These are phyloP conservation scores for Castanopsis chinensis DNA, from an alignment of 306 rosid species.

Conservation along the genomic window DNA sequence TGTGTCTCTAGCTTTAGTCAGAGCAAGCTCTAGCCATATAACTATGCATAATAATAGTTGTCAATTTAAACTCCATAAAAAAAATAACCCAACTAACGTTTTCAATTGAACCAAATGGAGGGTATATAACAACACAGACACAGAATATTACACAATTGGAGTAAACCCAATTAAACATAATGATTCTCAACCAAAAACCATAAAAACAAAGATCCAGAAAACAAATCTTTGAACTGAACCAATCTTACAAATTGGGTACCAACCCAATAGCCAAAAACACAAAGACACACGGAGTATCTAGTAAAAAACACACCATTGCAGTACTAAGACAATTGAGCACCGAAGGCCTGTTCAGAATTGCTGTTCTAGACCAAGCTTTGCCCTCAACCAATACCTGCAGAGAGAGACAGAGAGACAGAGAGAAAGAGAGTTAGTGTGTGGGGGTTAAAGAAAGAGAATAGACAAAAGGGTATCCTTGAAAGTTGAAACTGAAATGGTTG, in stretches of 20 bases:
- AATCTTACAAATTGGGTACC: not conserved
- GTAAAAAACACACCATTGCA: slow-evolving; percentile 33
- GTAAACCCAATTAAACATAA: not conserved
- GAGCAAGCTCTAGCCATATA: no score
- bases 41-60: no score
- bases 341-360: slow-evolving; percentile 59
- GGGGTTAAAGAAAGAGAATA: not conserved
- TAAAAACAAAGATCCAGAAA: not conserved
- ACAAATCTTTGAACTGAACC: no score
- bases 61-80: no score
- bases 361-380: slow-evolving; percentile 55
- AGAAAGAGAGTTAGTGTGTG: not conserved
- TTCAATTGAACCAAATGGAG: no score
- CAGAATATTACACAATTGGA: no score
- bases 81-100: no score
- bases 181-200: not conserved
- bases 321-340: slow-evolving; percentile 55
- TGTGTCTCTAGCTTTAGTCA: no score
- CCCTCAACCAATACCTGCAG: slow-evolving; percentile 54
- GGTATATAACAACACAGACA: no score
- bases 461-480: slow-evolving; percentile 2
- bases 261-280: not conserved
- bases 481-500: slow-evolving; percentile 25
- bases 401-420: not conserved
- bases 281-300: no score